Evolutionary conservation across 768 basidiomycete species (phyloP).

Genomic region (Antrodiella citrinella): DNA sequence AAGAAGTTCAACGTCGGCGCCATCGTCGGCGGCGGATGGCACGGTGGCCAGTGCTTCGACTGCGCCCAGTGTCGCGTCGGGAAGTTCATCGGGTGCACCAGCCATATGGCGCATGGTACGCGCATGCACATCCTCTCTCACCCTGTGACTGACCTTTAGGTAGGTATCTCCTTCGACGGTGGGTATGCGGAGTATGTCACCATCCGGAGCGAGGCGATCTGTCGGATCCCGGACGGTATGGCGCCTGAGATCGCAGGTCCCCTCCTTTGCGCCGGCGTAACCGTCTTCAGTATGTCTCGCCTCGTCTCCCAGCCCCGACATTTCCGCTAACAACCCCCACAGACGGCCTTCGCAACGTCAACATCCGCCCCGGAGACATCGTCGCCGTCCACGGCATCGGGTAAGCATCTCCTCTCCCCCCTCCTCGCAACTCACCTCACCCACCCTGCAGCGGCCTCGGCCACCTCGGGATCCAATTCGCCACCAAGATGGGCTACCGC

Average conservation of each 20-base stretch:
- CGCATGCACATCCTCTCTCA: not conserved
- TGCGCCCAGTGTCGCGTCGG: slow-evolving; percentile 21
- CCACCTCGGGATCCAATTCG: slow-evolving; percentile 28
- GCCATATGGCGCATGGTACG: not conserved
- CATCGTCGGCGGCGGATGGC: slow-evolving; percentile 24
- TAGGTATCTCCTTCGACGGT: slow-evolving; percentile 20
- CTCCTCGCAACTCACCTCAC: no score
- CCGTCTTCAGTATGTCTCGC: slow-evolving; percentile 22
- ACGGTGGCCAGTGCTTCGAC: slow-evolving; percentile 19
- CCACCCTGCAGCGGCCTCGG: slow-evolving; percentile 18
- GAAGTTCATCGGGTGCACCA: slow-evolving; percentile 11
- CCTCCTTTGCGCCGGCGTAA: slow-evolving; percentile 29
- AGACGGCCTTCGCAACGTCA: slow-evolving; percentile 23
- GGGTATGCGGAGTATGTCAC: slow-evolving; percentile 23
- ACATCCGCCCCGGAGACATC: slow-evolving; percentile 25
- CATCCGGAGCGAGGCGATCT: slow-evolving; percentile 19
- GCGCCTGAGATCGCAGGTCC: slow-evolving; percentile 21
- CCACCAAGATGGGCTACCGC: slow-evolving; percentile 27
- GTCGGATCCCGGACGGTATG: slow-evolving; percentile 17
- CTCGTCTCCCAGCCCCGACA: not conserved
- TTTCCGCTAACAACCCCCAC: not conserved
- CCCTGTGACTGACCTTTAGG: not conserved
- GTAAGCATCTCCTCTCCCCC: no score
- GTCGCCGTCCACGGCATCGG: slow-evolving; percentile 32
- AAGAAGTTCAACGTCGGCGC: slow-evolving; percentile 17